Percentiles rank a stretch among this genome's conserved stretches.
Evolutionary conservation across 202 grass and related monocot species (phyloP).

Genomic region (Hordeum pubiflorum): DNA sequence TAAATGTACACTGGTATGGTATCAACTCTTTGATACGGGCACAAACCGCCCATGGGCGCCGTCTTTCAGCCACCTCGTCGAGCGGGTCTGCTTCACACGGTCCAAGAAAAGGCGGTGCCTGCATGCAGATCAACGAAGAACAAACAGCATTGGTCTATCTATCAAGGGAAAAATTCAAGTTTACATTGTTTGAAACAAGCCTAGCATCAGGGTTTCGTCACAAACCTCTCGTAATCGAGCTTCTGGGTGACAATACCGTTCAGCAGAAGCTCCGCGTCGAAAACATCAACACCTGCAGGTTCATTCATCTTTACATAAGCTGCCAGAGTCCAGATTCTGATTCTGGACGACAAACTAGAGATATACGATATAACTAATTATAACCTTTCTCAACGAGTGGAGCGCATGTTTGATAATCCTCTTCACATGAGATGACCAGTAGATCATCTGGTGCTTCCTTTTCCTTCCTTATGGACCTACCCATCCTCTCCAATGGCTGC

Average conservation of each 20-base stretch:
- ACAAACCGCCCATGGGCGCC: slow-evolving; percentile 28
- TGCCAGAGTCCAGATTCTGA: not conserved
- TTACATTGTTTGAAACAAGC: not conserved
- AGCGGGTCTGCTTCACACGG: slow-evolving; percentile 51
- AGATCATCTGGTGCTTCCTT: slow-evolving; percentile 57
- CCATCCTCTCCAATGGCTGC: slow-evolving; percentile 77
- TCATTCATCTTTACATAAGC: slow-evolving; percentile 9
- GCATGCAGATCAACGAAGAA: not conserved
- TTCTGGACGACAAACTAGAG: not conserved
- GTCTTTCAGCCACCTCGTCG: slow-evolving; percentile 53
- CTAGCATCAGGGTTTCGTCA: not conserved
- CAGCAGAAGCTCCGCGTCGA: slow-evolving; percentile 62
- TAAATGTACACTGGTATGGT: not conserved
- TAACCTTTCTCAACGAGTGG: slow-evolving; percentile 79
- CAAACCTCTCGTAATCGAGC: slow-evolving; percentile 74
- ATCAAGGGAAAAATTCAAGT: not conserved
- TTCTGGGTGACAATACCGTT: slow-evolving; percentile 86
- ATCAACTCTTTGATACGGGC: slow-evolving; percentile 28
- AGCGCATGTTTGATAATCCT: slow-evolving; percentile 61
- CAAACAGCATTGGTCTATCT: not conserved
- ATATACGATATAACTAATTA: not conserved
- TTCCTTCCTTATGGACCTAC: slow-evolving; percentile 66
- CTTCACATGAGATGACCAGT: slow-evolving; percentile 81
- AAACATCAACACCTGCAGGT: slow-evolving; percentile 43
- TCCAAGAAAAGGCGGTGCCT: slow-evolving; percentile 75